Base-by-base conservation (phyloP, 225 moss, liverwort and hornwort genomes). In the Bryum argenteum region DNA sequence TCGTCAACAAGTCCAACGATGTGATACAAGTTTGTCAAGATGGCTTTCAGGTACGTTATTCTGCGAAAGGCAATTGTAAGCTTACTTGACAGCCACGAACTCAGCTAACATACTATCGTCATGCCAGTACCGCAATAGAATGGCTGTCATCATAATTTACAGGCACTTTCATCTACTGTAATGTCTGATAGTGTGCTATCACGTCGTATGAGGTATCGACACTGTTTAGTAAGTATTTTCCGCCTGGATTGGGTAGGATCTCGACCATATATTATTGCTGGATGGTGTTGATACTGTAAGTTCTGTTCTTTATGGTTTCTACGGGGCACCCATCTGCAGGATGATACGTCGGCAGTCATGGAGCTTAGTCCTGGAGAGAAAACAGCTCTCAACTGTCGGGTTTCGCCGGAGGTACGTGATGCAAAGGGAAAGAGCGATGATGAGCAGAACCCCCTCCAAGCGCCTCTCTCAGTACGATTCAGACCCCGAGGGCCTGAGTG, bases 21-120 rank as follows among this genome's bases (percentile, higher is more conserved):
- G 85, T 75, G n/a, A 87, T 94, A 47, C 78, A 83, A 67, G 81
- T 97, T 71, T 97, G 94, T 63, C 97, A 97, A 79, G 94, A 97
- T 87, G 97, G 97, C 65, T 97, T 94, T 71, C 89, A 95, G 92
- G 94, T 80, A 54, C 61, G 63, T 54, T 17, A 26, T 80, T 67
- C 6, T 75, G 11, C 58, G n/a, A 10, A 61, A 23, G 50, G 16
- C 14, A 63, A 40, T 28, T 39, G 7, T 47, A 41, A 56, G 33
- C 39, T 59, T 51, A 53, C 69, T 53, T 50, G 50, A 33, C 43
- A 52, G 51, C 14, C 37, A 24, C 53, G 37, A 69, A 73, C 44
- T 63, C 60, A 33, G 38, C 66, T 39, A 50, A 33, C 21, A 14
- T 45, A 33, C 44, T 62, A 11, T 23, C 59, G 56, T 64, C 58